phyloP scores from a whole-genome alignment of 192 early-diverging fungal species.

The Backusella mclennaniae region DNA sequence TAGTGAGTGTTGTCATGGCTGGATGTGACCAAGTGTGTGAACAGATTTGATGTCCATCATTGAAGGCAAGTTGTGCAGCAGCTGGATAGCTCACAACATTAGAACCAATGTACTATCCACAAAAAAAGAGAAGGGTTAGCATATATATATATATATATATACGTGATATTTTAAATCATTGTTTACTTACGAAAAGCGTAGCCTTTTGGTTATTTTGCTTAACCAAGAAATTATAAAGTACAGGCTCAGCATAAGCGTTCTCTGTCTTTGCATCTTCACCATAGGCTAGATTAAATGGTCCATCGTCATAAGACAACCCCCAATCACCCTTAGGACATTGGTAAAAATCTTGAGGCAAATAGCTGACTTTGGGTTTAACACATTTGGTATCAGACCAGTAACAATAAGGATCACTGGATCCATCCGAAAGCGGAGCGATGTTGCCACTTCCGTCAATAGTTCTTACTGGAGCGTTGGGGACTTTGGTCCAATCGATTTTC shows the following conservation, averaged over 20 bases:
- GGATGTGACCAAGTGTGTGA: conserved; percentile 62
- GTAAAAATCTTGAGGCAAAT: conserved; percentile 26
- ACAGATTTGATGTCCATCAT: conserved; percentile 52
- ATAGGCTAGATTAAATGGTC: conserved; percentile 9
- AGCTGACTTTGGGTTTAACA: conserved; percentile 21
- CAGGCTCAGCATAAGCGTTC: conserved; percentile 17
- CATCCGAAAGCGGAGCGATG: background rate
- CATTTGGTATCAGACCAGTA: conserved; percentile 21
- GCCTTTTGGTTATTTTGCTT: conserved; percentile 7
- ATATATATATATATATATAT: background rate
- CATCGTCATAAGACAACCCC: conserved; percentile 25
- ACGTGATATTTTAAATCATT: no score
- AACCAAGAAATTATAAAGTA: conserved; percentile 22
- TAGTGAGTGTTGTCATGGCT: conserved; percentile 43
- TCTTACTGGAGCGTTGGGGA: conserved; percentile 20
- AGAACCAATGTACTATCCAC: conserved; percentile 31
- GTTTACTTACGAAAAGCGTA: conserved; percentile 12
- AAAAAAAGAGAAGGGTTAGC: conserved; percentile 4
- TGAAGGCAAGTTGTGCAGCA: conserved; percentile 27
- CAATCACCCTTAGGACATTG: conserved; percentile 18
- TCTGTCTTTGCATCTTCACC: conserved; percentile 8
- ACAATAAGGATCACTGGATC: background rate
- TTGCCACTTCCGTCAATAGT: conserved; percentile 12
- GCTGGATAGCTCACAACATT: conserved; percentile 33
- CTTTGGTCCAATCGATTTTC: conserved; percentile 22